A percentile compares a stretch with the other conserved stretches of the same genome.
These are phyloP conservation scores for Ustilaginoidea virens DNA, from an alignment of 2,329 filamentous ascomycete species.

Conservation along the genomic window DNA sequence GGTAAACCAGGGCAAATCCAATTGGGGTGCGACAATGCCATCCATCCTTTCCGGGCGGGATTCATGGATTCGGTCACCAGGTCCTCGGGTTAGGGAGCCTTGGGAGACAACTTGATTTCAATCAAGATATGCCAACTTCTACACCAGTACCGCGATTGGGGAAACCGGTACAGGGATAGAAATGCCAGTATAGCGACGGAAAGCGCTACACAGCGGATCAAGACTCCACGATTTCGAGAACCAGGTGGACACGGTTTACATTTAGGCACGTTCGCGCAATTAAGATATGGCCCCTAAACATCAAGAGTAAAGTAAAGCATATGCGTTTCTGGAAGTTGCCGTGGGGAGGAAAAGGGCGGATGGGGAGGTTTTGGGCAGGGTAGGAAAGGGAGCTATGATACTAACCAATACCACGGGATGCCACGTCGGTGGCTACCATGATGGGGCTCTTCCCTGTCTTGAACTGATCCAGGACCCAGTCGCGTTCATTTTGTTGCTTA, in stretches of 20 bases:
- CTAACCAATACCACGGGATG: slow-evolving; percentile 99
- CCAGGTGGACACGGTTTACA: slow-evolving; percentile 67
- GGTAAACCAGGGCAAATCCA: slow-evolving; percentile 43
- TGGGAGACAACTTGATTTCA: slow-evolving; percentile 51
- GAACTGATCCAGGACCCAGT: slow-evolving; percentile 99
- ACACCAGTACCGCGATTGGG: slow-evolving; percentile 53
- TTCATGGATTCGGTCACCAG: slow-evolving; percentile 31
- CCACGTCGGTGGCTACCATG: slow-evolving; percentile 99
- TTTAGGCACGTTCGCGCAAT: slow-evolving; percentile 88
- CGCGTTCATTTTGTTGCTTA: slow-evolving; percentile 98
- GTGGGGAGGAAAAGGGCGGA: slow-evolving; percentile 17
- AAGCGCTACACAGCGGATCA: slow-evolving; percentile 40
- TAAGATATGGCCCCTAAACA: slow-evolving; percentile 69
- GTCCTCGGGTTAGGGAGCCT: slow-evolving; percentile 43
- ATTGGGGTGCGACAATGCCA: slow-evolving; percentile 35
- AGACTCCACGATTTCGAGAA: slow-evolving; percentile 69
- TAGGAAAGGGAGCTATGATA: slow-evolving; percentile 42
- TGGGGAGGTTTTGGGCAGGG: slow-evolving; percentile 22
- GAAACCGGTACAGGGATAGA: slow-evolving; percentile 55
- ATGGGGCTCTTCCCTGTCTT: slow-evolving; percentile 98
- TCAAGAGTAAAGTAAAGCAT: slow-evolving; percentile 77
- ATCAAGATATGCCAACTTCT: slow-evolving; percentile 67
- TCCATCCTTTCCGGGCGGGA: slow-evolving; percentile 22
- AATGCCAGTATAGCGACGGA: slow-evolving; percentile 55
- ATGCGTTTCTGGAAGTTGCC: slow-evolving; percentile 41